phyloP scores from a whole-genome alignment of 2,329 filamentous ascomycete genomes.

The Reticulascus tulasneorum region DNA sequence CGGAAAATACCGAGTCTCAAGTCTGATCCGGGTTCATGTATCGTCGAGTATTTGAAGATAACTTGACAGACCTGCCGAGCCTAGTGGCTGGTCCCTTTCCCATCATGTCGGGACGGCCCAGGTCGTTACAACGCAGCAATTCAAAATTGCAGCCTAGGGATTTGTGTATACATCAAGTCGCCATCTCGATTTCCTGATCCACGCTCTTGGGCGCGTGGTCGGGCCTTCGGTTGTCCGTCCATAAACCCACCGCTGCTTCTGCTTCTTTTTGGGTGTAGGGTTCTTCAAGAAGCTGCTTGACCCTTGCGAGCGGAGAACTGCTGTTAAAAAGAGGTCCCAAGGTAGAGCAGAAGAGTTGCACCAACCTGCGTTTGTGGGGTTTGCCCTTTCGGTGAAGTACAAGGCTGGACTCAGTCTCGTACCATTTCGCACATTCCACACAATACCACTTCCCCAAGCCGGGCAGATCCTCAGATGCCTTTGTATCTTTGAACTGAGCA shows the following conservation, averaged over 20 bases:
- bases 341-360: too few species aligned
- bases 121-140: too few species aligned
- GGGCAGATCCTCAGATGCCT: constrained; percentile 81
- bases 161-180: too few species aligned
- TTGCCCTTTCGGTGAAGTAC: constrained; percentile 77
- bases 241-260: constrained; percentile 72
- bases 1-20: too few species aligned
- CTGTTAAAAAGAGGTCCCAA: too few species aligned
- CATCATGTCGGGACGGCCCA: too few species aligned
- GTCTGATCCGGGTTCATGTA: too few species aligned
- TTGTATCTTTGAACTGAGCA: constrained; percentile 70
- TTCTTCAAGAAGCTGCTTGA: constrained; percentile 78
- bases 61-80: too few species aligned
- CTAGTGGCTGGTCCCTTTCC: too few species aligned
- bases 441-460: constrained; percentile 85
- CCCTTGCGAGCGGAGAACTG: constrained; percentile 40
- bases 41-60: too few species aligned
- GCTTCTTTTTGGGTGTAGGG: constrained; percentile 84
- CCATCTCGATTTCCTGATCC: constrained; percentile 35
- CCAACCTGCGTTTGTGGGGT: constrained; percentile 84
- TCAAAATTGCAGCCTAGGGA: too few species aligned
- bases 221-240: constrained; percentile 59
- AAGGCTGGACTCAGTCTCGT: constrained; percentile 77
- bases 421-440: constrained; percentile 92
- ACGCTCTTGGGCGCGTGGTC: constrained; percentile 19